Conservation (phyloP, 192 early-diverging fungal species). For the Phycomyces blakesleeanus region DNA sequence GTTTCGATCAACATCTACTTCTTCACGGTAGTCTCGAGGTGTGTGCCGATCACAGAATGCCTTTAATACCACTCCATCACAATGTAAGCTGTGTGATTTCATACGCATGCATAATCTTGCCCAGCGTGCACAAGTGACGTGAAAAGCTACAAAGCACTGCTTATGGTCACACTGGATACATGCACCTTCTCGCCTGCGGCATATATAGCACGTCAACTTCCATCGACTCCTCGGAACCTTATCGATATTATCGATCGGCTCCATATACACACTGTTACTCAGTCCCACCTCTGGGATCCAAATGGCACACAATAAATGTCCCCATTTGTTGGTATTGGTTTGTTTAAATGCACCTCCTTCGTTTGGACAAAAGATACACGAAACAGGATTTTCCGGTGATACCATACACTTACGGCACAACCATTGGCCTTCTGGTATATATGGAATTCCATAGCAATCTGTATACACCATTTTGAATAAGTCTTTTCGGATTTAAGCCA, state of each 20-base stretch:
- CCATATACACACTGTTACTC: constrained; percentile 93
- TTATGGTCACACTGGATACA: constrained; percentile 94
- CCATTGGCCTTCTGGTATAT: constrained; percentile 99
- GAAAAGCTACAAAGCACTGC: constrained; percentile 88
- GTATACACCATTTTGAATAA: neutral
- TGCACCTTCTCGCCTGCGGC: constrained; percentile 76
- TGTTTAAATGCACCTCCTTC: constrained; percentile 96
- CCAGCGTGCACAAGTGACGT: constrained; percentile 88
- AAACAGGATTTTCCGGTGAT: constrained; percentile 82
- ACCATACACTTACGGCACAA: constrained; percentile 97
- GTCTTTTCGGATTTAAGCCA: neutral
- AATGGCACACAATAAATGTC: constrained; percentile 90
- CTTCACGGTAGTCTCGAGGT: constrained; percentile 59
- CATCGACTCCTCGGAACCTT: constrained; percentile 87
- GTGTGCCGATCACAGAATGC: constrained; percentile 91
- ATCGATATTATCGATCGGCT: constrained; percentile 92
- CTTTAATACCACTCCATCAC: constrained; percentile 58
- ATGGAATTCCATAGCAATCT: constrained; percentile 99
- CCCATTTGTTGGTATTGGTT: constrained; percentile 91
- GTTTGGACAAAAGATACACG: constrained; percentile 91
- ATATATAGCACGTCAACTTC: constrained; percentile 86
- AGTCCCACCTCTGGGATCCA: constrained; percentile 95
- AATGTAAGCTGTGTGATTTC: constrained; percentile 51
- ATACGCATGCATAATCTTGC: constrained; percentile 87
- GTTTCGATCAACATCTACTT: constrained; percentile 39